Conservation (phyloP, 1,284 basidiomycete genomes). For the Anthracocystis walkeri region DNA sequence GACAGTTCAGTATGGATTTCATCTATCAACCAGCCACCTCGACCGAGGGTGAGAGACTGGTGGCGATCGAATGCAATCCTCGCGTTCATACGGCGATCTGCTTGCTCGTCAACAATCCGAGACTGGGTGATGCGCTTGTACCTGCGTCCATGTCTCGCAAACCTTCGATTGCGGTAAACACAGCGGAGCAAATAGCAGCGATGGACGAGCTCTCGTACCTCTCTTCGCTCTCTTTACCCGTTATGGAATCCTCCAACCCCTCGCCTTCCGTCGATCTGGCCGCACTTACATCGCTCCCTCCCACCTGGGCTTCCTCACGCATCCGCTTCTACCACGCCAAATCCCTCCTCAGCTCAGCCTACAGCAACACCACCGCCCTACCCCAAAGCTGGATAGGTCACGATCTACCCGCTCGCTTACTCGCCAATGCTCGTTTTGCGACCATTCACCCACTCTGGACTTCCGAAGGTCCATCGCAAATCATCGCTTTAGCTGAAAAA, state of each 20-base stretch:
- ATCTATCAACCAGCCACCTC: conserved; percentile 68
- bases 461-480: neutral
- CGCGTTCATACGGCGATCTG: conserved; percentile 71
- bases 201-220: conserved; percentile 40
- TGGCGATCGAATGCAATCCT: conserved; percentile 72
- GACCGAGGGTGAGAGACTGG: conserved; percentile 64
- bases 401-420: conserved; percentile 68
- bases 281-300: conserved; percentile 20
- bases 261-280: conserved; percentile 12
- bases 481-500: neutral
- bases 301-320: conserved; percentile 37
- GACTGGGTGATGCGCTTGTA: conserved; percentile 35
- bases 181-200: neutral
- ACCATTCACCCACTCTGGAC: conserved; percentile 36
- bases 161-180: neutral
- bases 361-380: conserved; percentile 40
- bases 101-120: conserved; percentile 62
- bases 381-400: conserved; percentile 70
- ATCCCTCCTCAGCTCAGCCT: conserved; percentile 40
- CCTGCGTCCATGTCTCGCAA: conserved; percentile 15
- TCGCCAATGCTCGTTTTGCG: conserved; percentile 40
- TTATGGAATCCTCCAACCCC: conserved; percentile 28
- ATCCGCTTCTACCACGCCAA: conserved; percentile 31
- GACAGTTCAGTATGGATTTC: conserved; percentile 72
- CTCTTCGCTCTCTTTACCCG: conserved; percentile 35